A percentile compares a stretch with the other conserved stretches of the same genome.
Conservation (phyloP, 306 rosid genomes). For the Corylus avellana region DNA sequence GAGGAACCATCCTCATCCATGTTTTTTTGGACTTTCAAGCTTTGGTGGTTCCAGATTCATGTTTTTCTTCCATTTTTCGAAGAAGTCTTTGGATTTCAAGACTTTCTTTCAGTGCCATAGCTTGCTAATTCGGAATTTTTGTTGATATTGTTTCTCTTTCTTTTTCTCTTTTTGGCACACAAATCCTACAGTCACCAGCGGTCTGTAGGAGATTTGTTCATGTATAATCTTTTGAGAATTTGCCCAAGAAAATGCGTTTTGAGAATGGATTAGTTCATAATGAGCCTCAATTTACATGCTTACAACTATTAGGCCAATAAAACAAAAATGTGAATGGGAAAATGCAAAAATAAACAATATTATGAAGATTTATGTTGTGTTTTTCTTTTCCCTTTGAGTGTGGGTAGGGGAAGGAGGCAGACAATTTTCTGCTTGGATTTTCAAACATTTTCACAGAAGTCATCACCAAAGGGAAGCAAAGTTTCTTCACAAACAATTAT, state of each 20-base stretch:
- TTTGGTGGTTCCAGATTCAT: constrained; percentile 6
- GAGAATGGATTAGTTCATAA: too few species aligned
- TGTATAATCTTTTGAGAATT: neutral
- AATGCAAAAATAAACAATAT: too few species aligned
- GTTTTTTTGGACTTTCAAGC: constrained; percentile 20
- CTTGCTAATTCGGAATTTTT: constrained; percentile 19
- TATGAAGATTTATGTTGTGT: neutral
- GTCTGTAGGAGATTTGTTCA: constrained; percentile 10
- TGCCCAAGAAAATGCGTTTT: neutral
- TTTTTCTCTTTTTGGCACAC: neutral
- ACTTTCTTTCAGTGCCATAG: constrained; percentile 21
- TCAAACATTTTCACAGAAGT: neutral
- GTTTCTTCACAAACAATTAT: constrained; percentile 2
- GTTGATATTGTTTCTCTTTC: constrained; percentile 22
- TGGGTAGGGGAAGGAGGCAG: neutral
- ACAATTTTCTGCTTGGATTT: neutral
- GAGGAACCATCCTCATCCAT: constrained; percentile 36
- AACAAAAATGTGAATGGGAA: too few species aligned
- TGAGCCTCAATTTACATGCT: too few species aligned
- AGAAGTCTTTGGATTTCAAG: constrained; percentile 31
- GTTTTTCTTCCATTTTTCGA: constrained; percentile 25
- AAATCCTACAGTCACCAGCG: constrained; percentile 8
- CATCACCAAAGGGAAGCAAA: neutral
- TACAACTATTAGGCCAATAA: too few species aligned
- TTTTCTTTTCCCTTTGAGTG: neutral